These are phyloP conservation scores for Davidsoniella virescens DNA, from an alignment of 2,329 filamentous ascomycete genomes.

Conservation along the genomic window DNA sequence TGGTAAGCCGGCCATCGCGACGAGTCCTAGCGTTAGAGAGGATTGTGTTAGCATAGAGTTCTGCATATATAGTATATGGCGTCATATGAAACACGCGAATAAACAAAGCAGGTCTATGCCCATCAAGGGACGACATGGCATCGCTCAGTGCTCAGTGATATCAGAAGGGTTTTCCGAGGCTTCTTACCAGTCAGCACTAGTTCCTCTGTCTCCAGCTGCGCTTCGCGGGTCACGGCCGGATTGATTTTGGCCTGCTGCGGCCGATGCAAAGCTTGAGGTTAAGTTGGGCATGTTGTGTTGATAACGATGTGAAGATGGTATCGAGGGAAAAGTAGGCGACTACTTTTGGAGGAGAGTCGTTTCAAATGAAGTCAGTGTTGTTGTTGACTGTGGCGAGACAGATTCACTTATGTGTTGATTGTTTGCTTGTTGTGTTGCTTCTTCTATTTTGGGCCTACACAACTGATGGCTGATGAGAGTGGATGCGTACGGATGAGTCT, in stretches of 20 bases:
- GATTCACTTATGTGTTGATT: background rate
- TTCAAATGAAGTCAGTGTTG: background rate
- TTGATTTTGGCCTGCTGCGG: slow-evolving; percentile 58
- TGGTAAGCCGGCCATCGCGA: slow-evolving; percentile 39
- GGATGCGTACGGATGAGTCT: too few species aligned
- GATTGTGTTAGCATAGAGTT: background rate
- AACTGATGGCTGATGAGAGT: too few species aligned
- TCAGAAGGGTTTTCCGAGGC: slow-evolving; percentile 9
- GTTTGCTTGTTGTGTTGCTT: too few species aligned
- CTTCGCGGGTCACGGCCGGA: slow-evolving; percentile 38
- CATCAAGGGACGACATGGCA: background rate
- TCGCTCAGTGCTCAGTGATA: slow-evolving; percentile 5
- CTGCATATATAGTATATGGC: background rate
- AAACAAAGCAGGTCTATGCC: too few species aligned
- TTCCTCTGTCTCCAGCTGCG: slow-evolving; percentile 29
- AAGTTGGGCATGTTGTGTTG: slow-evolving; percentile 52
- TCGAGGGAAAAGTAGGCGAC: background rate
- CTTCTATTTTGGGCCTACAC: background rate
- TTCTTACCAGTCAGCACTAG: slow-evolving; percentile 9
- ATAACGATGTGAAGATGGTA: slow-evolving; percentile 6
- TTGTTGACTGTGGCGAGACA: background rate
- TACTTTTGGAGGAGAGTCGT: background rate
- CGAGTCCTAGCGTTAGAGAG: slow-evolving; percentile 32
- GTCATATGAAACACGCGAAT: background rate
- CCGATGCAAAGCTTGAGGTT: slow-evolving; percentile 71